Evolutionary conservation across 116 monocot genomes (phyloP).

Genomic region (Papilionanthe hybrid): DNA sequence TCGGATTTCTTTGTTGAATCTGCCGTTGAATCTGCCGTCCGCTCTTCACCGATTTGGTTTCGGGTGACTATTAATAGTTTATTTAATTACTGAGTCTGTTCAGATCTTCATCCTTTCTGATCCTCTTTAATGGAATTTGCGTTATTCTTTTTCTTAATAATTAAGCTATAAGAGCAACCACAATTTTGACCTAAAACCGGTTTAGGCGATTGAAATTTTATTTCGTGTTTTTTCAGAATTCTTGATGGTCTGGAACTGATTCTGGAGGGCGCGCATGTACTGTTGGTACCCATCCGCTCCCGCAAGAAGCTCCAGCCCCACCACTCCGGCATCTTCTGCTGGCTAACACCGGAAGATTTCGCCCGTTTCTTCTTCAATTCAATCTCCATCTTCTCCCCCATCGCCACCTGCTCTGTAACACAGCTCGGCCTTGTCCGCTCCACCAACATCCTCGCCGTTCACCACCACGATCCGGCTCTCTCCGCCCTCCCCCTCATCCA

Average conservation of each 20-base stretch:
- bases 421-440: conserved; percentile 32
- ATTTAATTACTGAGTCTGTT: neutral
- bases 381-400: conserved; percentile 33
- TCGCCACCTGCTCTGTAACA: conserved; percentile 26
- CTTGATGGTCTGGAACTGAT: conserved; percentile 40
- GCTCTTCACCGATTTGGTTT: neutral
- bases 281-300: conserved; percentile 35
- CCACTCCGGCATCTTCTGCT: conserved; percentile 19
- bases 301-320: conserved; percentile 9
- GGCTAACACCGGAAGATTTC: conserved; percentile 47
- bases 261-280: conserved; percentile 26
- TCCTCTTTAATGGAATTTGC: neutral
- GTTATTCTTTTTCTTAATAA: no score
- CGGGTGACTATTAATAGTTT: neutral
- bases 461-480: conserved; percentile 23
- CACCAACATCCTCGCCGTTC: conserved; percentile 23
- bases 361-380: conserved; percentile 52
- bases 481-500: conserved; percentile 30
- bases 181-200: no score
- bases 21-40: neutral
- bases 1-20: neutral
- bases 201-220: neutral
- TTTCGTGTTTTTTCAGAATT: conserved; percentile 17
- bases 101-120: neutral
- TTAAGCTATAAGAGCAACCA: no score